phyloP scores from a whole-genome alignment of 768 basidiomycete species.

The Serendipita vermifera region DNA sequence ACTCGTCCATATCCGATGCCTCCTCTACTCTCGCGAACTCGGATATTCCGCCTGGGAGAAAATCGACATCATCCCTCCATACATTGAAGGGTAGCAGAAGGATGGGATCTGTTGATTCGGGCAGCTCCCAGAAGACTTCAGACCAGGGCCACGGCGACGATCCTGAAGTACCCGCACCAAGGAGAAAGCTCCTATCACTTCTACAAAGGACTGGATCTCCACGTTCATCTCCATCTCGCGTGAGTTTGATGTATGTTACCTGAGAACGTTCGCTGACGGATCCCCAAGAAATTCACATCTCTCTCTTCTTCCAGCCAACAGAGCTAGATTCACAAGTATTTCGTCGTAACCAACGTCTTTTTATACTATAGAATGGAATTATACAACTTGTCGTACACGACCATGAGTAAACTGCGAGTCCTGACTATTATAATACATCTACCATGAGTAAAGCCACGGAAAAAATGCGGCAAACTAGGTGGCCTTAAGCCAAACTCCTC shows the following conservation, averaged over 20 bases:
- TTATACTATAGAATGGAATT: too few relatives aligned
- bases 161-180: neutral
- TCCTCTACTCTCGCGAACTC: neutral
- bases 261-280: too few relatives aligned
- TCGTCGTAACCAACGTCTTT: too few relatives aligned
- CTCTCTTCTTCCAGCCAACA: too few relatives aligned
- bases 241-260: neutral
- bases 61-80: neutral
- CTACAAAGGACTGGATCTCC: neutral
- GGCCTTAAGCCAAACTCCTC: conserved; percentile 1
- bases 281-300: too few relatives aligned
- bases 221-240: neutral
- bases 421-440: too few relatives aligned
- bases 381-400: too few relatives aligned
- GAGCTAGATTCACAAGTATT: too few relatives aligned
- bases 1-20: neutral
- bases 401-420: too few relatives aligned
- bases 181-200: neutral
- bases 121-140: neutral
- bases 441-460: too few relatives aligned
- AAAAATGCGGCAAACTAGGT: too few relatives aligned
- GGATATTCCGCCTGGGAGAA: neutral
- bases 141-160: conserved; percentile 10
- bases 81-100: neutral
- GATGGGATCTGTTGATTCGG: neutral